phyloP scores from a whole-genome alignment of 139 green algal genomes.

The Chlorella sp. region DNA sequence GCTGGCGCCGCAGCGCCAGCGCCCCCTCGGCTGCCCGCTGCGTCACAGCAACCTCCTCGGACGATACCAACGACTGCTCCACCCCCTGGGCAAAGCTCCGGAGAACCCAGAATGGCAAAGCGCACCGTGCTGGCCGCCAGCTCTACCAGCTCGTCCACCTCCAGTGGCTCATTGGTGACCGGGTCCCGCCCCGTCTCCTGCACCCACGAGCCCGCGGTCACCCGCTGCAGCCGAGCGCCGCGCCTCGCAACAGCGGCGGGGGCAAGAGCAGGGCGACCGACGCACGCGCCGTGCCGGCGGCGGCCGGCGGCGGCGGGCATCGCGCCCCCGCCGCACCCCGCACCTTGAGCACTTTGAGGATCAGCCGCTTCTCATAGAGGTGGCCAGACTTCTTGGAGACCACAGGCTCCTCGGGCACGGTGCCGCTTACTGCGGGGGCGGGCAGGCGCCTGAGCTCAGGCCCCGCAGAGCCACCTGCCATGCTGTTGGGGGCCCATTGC shows the following conservation, averaged over 20 bases:
- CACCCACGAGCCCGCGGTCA: slow-evolving; percentile 16
- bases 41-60: too few species aligned
- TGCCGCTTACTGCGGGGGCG: slow-evolving; percentile 72
- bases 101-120: too few species aligned
- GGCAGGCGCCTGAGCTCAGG: too few species aligned
- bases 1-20: too few species aligned
- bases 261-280: background rate
- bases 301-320: background rate
- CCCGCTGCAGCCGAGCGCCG: background rate
- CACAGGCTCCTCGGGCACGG: slow-evolving; percentile 87
- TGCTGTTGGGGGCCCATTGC: too few species aligned
- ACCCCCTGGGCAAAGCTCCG: too few species aligned
- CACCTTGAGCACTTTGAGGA: slow-evolving; percentile 72
- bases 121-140: slow-evolving; percentile 62
- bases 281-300: background rate
- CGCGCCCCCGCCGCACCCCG: background rate
- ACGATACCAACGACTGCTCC: too few species aligned
- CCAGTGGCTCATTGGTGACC: slow-evolving; percentile 75
- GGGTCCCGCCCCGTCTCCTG: slow-evolving; percentile 87
- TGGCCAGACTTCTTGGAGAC: slow-evolving; percentile 84
- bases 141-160: slow-evolving; percentile 81
- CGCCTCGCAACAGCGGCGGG: background rate
- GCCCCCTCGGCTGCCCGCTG: too few species aligned
- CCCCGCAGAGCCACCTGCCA: too few species aligned
- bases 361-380: slow-evolving; percentile 88